Base-by-base conservation (phyloP, 495 filamentous ascomycete species). In the Pyrenopolyporus hunteri region DNA sequence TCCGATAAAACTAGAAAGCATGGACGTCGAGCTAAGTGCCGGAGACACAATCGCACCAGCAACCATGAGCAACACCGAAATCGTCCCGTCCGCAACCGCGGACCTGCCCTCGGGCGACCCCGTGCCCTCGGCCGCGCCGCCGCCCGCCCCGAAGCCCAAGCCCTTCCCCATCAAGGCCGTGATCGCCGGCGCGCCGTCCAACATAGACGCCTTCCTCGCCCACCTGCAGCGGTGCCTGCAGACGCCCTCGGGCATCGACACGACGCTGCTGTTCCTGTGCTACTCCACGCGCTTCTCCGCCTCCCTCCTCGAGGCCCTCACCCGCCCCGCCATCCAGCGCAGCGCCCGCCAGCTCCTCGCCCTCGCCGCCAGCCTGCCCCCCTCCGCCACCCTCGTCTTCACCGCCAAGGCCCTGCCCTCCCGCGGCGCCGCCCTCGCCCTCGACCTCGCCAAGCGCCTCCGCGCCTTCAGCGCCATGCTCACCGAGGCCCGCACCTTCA, bases 401-500 rank as follows among this genome's bases (percentile, higher is more conserved):
- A 56, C 61, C 29, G 57, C 66, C 53, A 67, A 70, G 44, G 33
- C 69, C 7, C 60, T 68, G 31, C 64, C 65, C 39, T 68, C 79
- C n/a, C 62, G 76, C 3, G 50, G 77, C 29, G 74, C 80, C 3
- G 75, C 78, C 3, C 43, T 73, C 10, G 74, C 80, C 8, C 72
- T 79, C 4, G 65, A 70, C 1, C 57, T 79, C 10, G 73, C 81
- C 4, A 67, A 68, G 40, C 65, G 78, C 4, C 68, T 85, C 11
- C 75, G 80, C 40, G 75, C 78, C 2, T 74, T 90, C 1, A 74
- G 80, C 2, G 57, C 62, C 7, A 67, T 88, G 44, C 78, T 89
- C 22, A 78, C 73, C 57, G 89, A 92, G 53, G 79, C 83, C 39
- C 77, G 92, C 36, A 89, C 87, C 36, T 91, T 91, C 64, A 72